Evolutionary conservation across 2,329 filamentous ascomycete species (phyloP).

Genomic region (Cladobotryum mycophilum): DNA sequence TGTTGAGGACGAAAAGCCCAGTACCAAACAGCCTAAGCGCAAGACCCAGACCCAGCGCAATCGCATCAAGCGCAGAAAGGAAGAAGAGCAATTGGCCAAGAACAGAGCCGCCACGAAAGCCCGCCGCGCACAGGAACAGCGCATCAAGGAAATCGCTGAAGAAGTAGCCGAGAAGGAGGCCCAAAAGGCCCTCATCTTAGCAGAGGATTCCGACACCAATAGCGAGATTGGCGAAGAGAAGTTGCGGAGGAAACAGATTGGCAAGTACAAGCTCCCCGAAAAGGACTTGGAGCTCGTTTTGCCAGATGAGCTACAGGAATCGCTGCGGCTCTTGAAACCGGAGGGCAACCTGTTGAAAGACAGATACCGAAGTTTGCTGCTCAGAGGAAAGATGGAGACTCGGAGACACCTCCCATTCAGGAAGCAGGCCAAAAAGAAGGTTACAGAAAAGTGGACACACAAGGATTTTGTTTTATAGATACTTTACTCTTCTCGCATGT

Average conservation of each 20-base stretch:
- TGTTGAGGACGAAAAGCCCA: slow-evolving; percentile 58
- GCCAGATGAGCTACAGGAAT: slow-evolving; percentile 76
- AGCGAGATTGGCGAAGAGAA: slow-evolving; percentile 55
- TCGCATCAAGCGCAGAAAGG: slow-evolving; percentile 81
- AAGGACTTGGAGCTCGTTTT: slow-evolving; percentile 75
- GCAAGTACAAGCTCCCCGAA: slow-evolving; percentile 67
- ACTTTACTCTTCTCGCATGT: neutral
- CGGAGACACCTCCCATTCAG: slow-evolving; percentile 71
- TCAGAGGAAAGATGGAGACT: slow-evolving; percentile 83
- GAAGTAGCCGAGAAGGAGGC: slow-evolving; percentile 55
- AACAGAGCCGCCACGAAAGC: slow-evolving; percentile 71
- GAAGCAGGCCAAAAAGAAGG: slow-evolving; percentile 73
- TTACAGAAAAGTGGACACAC: slow-evolving; percentile 95
- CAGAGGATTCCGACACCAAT: slow-evolving; percentile 41
- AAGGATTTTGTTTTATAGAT: slow-evolving; percentile 67
- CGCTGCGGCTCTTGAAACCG: slow-evolving; percentile 75
- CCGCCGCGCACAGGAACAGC: slow-evolving; percentile 63
- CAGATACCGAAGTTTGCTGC: slow-evolving; percentile 79
- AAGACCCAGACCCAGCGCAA: slow-evolving; percentile 87
- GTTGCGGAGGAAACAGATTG: slow-evolving; percentile 66
- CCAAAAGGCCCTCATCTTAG: slow-evolving; percentile 36
- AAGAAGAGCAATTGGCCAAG: slow-evolving; percentile 69
- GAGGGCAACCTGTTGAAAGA: slow-evolving; percentile 95
- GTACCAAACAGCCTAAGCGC: slow-evolving; percentile 64
- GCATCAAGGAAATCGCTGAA: slow-evolving; percentile 64